Evolutionary conservation across 176 grass and related monocot genomes (phyloP).

Genomic region (Hordeum marinum): DNA sequence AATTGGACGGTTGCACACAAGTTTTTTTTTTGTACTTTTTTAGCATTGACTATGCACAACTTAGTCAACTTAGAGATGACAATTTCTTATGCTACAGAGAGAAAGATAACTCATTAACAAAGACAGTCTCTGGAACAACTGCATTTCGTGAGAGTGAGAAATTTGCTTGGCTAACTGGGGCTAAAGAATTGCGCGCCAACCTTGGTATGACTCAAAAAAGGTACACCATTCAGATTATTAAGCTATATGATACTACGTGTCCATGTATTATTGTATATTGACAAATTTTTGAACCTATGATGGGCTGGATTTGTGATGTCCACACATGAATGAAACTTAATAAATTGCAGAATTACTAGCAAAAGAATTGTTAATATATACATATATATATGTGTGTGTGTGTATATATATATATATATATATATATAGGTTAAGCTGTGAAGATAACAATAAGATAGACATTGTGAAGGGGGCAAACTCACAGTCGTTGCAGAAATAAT

Average conservation of each 20-base stretch:
- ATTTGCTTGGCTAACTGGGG: not conserved
- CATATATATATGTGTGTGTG: too few relatives aligned
- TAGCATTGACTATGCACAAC: not conserved
- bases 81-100: not conserved
- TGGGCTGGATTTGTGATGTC: not conserved
- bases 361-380: too few relatives aligned
- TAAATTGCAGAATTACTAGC: too few relatives aligned
- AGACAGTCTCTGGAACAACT: not conserved
- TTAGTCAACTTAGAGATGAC: not conserved
- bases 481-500: constrained; percentile 35
- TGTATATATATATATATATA: too few relatives aligned
- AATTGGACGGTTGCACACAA: not conserved
- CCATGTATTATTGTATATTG: not conserved
- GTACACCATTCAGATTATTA: not conserved
- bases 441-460: not conserved
- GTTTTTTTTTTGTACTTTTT: not conserved
- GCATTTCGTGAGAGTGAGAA: not conserved
- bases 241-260: not conserved
- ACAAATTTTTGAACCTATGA: not conserved
- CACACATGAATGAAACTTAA: not conserved
- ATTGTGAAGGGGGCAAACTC: not conserved
- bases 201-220: not conserved
- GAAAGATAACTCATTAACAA: not conserved
- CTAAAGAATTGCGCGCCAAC: not conserved
- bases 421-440: not conserved